These are phyloP conservation scores for Ceratocystis harringtonii DNA, from an alignment of 2,329 filamentous ascomycete genomes.

Conservation along the genomic window DNA sequence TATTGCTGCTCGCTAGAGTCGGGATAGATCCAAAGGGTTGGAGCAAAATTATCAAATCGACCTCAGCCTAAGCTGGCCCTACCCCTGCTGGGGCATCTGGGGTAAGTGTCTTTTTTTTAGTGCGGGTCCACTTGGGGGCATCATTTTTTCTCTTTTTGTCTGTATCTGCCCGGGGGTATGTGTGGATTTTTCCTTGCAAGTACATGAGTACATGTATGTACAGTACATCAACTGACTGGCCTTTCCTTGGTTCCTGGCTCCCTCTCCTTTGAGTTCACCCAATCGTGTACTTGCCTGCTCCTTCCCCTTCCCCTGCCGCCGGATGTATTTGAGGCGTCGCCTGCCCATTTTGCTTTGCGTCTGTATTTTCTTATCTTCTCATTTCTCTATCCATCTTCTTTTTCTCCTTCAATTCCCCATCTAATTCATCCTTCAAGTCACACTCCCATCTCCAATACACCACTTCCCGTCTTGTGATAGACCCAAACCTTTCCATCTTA, in stretches of 20 bases:
- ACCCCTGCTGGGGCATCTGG: constrained; percentile 9
- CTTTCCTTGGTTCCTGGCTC: constrained; percentile 9
- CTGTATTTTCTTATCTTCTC: neutral
- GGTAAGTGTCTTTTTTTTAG: constrained; percentile 16
- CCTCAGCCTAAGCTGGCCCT: neutral
- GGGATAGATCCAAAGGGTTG: neutral
- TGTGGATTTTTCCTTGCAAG: neutral
- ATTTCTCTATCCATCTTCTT: neutral
- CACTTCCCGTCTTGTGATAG: neutral
- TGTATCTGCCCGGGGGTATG: neutral
- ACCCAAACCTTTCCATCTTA: neutral
- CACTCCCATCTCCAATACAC: neutral
- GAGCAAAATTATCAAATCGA: neutral
- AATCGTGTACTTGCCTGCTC: constrained; percentile 1
- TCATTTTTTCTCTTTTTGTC: neutral
- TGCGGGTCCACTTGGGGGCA: constrained; percentile 6
- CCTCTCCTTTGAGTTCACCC: neutral
- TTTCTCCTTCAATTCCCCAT: neutral
- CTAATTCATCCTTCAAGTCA: neutral
- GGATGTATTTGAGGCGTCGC: neutral
- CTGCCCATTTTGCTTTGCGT: constrained; percentile 3
- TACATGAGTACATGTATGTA: neutral
- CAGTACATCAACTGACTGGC: constrained; percentile 3
- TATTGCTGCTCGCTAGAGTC: too few species aligned
- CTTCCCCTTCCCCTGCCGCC: constrained; percentile 2